Percentiles rank a stretch among this genome's conserved stretches.
Evolutionary conservation across 345 rosid species (phyloP).

Genomic region (Melaleuca quinquenervia): DNA sequence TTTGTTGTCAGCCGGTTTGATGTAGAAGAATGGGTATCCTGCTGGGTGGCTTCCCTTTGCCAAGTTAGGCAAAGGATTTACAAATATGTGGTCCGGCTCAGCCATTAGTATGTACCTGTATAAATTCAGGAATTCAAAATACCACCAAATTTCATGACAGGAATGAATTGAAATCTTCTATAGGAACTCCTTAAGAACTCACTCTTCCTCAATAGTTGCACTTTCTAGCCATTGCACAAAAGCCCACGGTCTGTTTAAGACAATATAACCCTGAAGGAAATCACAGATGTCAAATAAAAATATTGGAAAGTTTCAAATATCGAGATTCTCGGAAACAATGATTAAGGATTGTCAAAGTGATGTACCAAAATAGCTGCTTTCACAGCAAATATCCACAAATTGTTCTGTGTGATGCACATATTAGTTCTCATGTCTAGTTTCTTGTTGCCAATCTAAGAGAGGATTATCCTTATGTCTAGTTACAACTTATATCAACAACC

Average conservation of each 20-base stretch:
- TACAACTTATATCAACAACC: neutral
- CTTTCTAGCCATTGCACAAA: slow-evolving; percentile 78
- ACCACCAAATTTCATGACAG: neutral
- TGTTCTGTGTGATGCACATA: neutral
- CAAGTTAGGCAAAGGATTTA: slow-evolving; percentile 67
- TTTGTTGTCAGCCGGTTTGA: slow-evolving; percentile 44
- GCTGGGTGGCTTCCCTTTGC: slow-evolving; percentile 46
- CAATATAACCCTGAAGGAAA: slow-evolving; percentile 54
- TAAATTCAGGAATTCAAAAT: neutral
- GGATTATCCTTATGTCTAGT: neutral
- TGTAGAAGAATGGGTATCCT: slow-evolving; percentile 67
- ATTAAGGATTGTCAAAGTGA: neutral
- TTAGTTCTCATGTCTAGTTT: neutral
- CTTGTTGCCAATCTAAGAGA: neutral
- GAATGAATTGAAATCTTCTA: neutral
- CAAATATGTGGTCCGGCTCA: slow-evolving; percentile 73
- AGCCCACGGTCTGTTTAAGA: slow-evolving; percentile 78
- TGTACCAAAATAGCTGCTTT: neutral
- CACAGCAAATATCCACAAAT: neutral
- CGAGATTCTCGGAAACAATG: neutral
- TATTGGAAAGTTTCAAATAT: neutral
- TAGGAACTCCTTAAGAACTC: slow-evolving; percentile 2
- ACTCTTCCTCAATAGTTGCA: slow-evolving; percentile 62
- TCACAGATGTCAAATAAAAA: neutral
- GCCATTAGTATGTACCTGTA: slow-evolving; percentile 76